Evolutionary conservation across 306 rosid species (phyloP).

Genomic region (Morella rubra): DNA sequence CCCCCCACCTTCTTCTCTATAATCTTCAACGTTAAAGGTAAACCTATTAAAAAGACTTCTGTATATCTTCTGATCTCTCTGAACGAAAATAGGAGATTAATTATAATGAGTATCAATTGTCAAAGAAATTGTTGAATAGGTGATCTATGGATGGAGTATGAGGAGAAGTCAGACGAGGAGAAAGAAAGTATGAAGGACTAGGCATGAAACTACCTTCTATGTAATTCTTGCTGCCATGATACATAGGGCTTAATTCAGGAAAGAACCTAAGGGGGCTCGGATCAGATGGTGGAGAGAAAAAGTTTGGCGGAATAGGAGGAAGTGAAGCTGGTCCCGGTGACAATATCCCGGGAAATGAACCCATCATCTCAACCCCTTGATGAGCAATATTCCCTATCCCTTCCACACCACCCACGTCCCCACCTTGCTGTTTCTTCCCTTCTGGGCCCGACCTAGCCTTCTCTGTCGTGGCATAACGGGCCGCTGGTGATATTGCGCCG

Average conservation of each 20-base stretch:
- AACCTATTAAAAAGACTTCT: not conserved
- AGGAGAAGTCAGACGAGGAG: conserved; percentile 40
- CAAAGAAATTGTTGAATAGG: conserved; percentile 63
- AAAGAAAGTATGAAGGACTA: conserved; percentile 65
- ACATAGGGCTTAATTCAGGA: conserved; percentile 69
- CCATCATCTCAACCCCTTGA: conserved; percentile 27
- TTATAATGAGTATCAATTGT: conserved; percentile 12
- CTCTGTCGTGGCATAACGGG: conserved; percentile 49
- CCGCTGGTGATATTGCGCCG: conserved; percentile 51
- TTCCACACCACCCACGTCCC: conserved; percentile 17
- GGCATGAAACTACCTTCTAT: conserved; percentile 62
- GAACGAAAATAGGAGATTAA: not conserved
- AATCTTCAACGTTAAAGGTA: conserved; percentile 18
- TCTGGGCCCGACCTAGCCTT: conserved; percentile 42
- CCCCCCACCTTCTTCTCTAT: not conserved
- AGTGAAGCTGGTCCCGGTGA: conserved; percentile 75
- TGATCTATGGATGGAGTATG: conserved; percentile 48
- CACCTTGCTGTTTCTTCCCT: conserved; percentile 18
- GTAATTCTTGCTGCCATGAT: conserved; percentile 47
- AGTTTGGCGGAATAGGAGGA: conserved; percentile 55
- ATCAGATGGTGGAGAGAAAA: conserved; percentile 59
- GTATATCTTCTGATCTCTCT: not conserved
- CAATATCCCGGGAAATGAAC: conserved; percentile 63
- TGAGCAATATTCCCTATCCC: conserved; percentile 26
- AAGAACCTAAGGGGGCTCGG: conserved; percentile 45